A percentile compares a stretch with the other conserved stretches of the same genome.
These are phyloP conservation scores for Ogataea degrootiae DNA, from an alignment of 805 yeast species.

Conservation along the genomic window DNA sequence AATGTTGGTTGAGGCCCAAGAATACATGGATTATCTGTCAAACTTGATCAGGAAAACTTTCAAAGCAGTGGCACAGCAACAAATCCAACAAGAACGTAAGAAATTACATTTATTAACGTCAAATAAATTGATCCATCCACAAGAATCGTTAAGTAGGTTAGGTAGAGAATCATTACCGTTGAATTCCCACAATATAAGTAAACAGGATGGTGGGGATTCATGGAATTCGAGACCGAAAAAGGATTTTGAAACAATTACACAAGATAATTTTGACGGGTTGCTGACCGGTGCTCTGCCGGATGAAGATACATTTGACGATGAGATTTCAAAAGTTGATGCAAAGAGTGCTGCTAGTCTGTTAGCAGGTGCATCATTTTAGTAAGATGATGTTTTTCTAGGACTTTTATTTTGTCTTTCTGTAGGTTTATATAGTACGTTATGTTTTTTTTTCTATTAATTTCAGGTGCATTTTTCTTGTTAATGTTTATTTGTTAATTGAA, in stretches of 20 bases:
- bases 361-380: conserved; percentile 70
- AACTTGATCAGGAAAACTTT: conserved; percentile 43
- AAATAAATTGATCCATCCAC: conserved; percentile 37
- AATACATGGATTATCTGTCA: conserved; percentile 57
- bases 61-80: conserved; percentile 57
- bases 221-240: conserved; percentile 33
- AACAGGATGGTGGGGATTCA: conserved; percentile 20
- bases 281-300: conserved; percentile 6
- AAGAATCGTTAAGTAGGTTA: conserved; percentile 55
- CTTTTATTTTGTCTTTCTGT: not conserved
- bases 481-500: no score
- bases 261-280: conserved; percentile 4
- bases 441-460: not conserved
- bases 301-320: conserved; percentile 17
- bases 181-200: not conserved
- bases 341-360: conserved; percentile 76
- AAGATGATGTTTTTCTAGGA: not conserved
- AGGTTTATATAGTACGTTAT: not conserved
- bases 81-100: conserved; percentile 83
- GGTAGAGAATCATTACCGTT: conserved; percentile 64
- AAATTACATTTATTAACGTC: conserved; percentile 65
- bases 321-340: conserved; percentile 58
- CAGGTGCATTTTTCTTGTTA: no score
- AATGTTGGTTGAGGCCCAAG: conserved; percentile 68
- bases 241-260: conserved; percentile 12